Evolutionary conservation across 2,329 filamentous ascomycete species (phyloP).

Genomic region (Macrophomina phaseolina): DNA sequence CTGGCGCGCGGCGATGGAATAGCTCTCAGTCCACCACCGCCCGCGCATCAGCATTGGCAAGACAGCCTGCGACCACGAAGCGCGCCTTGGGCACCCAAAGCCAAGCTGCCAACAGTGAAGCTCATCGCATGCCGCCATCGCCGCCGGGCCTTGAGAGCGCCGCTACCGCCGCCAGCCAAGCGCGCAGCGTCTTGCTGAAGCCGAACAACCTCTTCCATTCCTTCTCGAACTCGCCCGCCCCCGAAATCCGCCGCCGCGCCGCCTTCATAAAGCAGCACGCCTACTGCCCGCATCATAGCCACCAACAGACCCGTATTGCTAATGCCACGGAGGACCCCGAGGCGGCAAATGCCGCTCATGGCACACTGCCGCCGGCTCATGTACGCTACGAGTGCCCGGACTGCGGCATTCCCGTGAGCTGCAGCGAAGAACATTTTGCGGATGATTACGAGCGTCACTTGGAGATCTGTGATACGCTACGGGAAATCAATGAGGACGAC

Average conservation of each 20-base stretch:
- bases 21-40: constrained; percentile 42
- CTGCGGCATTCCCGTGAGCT: constrained; percentile 92
- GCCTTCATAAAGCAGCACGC: constrained; percentile 93
- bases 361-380: constrained; percentile 72
- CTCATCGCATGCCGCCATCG: constrained; percentile 44
- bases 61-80: constrained; percentile 35
- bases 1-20: constrained; percentile 34
- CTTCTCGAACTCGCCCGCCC: constrained; percentile 85
- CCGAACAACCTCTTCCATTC: constrained; percentile 91
- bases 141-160: constrained; percentile 33
- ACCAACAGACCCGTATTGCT: constrained; percentile 75
- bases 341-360: constrained; percentile 61
- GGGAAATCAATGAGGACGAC: constrained; percentile 97
- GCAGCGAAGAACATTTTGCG: constrained; percentile 92
- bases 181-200: constrained; percentile 55
- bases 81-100: constrained; percentile 16
- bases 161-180: constrained; percentile 32
- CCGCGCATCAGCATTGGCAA: constrained; percentile 30
- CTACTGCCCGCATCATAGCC: constrained; percentile 88
- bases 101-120: constrained; percentile 33
- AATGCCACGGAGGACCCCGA: constrained; percentile 69
- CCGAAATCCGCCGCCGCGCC: constrained; percentile 84
- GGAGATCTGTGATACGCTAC: constrained; percentile 87
- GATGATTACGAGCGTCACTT: constrained; percentile 94
- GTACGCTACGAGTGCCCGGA: constrained; percentile 95